phyloP scores from a whole-genome alignment of 495 filamentous ascomycete species.

The Lophiostoma macrostomum region DNA sequence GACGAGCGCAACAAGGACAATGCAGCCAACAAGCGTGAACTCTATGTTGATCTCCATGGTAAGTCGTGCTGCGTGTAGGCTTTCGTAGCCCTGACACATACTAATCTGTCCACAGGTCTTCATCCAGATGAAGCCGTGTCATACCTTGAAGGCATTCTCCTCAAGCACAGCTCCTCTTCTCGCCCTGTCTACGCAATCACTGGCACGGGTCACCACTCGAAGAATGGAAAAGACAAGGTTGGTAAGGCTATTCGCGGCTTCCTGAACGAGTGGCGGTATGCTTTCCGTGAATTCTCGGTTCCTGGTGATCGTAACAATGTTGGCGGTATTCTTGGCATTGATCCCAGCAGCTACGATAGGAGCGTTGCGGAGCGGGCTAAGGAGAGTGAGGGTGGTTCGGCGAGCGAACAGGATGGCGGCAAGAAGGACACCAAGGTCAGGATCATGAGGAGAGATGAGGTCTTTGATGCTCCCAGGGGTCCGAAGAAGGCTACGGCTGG shows the following conservation, averaged over 20 bases:
- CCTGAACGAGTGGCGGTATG: conserved; percentile 92
- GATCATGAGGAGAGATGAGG: conserved; percentile 34
- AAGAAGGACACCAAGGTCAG: conserved; percentile 50
- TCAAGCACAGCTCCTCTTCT: conserved; percentile 60
- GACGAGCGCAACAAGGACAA: conserved; percentile 87
- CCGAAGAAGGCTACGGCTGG: conserved; percentile 22
- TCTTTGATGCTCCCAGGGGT: conserved; percentile 31
- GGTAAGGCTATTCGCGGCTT: conserved; percentile 89
- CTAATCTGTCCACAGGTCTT: conserved; percentile 49
- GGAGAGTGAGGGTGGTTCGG: conserved; percentile 44
- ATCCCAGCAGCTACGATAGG: conserved; percentile 78
- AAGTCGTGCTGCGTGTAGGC: conserved; percentile 7
- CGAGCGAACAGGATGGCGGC: conserved; percentile 40
- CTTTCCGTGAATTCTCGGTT: conserved; percentile 93
- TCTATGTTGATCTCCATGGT: conserved; percentile 92
- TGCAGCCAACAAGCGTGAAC: conserved; percentile 55
- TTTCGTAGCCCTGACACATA: not conserved
- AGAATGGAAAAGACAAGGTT: conserved; percentile 98
- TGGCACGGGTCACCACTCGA: conserved; percentile 94
- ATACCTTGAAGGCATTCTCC: conserved; percentile 82
- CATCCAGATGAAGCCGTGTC: conserved; percentile 97
- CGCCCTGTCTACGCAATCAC: conserved; percentile 91
- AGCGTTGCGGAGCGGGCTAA: conserved; percentile 41
- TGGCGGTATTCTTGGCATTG: conserved; percentile 91
- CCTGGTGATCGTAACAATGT: conserved; percentile 86